Base-by-base conservation (phyloP, 345 rosid species). In the Aquilaria yunnanensis region DNA sequence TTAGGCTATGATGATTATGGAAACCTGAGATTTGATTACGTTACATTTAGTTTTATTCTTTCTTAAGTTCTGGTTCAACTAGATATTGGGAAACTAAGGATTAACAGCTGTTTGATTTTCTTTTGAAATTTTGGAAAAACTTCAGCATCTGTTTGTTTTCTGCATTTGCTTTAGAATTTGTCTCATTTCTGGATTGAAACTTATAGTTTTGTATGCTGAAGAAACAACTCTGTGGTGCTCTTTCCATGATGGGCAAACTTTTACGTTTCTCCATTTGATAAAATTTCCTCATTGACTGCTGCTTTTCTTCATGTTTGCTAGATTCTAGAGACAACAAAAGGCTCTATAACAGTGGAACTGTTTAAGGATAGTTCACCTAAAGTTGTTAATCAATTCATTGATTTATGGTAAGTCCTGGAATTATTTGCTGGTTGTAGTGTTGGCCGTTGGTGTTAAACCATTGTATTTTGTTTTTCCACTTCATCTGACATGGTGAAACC, bases 301-400 rank as follows among this genome's bases (percentile, higher is more conserved):
- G 34, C 45, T 14, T 52, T 68, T 59, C 52, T 37, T 50, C 10
- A 16, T 61, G 32, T 56, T 71, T 51, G 34, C 57, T 70, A 88
- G 96, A 64, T 81, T 77, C 62, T 88, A 43, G 78, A 79, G 45
- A 88, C 92, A 33, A 81, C 80, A 11, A 88, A 82, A 73, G 96
- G 96, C 59, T 74, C 67, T 12, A 62, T 88, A 46, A 78, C 90
- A 30, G 83, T 88, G 70, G 86, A 88, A 69, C 78, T 88, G 16
- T 74, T 73, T 81, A 85, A 83, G 74, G 85, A 80, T 75, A 59
- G 82, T 62, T 79, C 90, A 63, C 86, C 90, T 10, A 78, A 46
- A 51, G 77, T 82, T 60, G 90, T 88, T 70, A 87, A 88, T 64
- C 79, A 88, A 47, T 88, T 88, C 74, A 67, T 85, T 71, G 83